These are phyloP conservation scores for Aspergillus fumigatiaffinis DNA, from an alignment of 2,329 filamentous ascomycete species.

Conservation along the genomic window DNA sequence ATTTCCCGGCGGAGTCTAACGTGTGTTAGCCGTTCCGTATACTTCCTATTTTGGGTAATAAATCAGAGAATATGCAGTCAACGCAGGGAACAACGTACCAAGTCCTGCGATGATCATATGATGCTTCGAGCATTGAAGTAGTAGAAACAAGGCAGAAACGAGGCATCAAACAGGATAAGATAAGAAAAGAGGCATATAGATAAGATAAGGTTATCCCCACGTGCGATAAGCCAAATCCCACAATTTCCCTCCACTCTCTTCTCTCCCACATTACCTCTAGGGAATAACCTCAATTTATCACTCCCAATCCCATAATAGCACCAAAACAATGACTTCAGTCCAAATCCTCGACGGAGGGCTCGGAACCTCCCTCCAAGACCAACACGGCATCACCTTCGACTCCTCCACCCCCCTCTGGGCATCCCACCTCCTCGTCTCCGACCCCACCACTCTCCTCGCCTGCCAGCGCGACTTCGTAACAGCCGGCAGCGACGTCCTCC, in stretches of 20 bases:
- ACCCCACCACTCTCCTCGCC: slow-evolving; percentile 48
- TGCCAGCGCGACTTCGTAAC: slow-evolving; percentile 56
- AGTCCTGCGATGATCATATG: background rate
- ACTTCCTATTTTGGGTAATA: background rate
- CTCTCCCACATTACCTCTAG: too few species aligned
- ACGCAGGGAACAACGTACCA: too few species aligned
- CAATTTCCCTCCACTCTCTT: background rate
- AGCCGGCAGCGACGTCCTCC: slow-evolving; percentile 59
- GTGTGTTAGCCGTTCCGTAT: too few species aligned
- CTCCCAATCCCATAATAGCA: background rate
- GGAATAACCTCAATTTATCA: too few species aligned
- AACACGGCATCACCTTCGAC: slow-evolving; percentile 51
- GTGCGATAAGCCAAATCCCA: background rate
- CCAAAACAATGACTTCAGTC: slow-evolving; percentile 28
- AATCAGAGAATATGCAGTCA: background rate
- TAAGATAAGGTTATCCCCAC: background rate
- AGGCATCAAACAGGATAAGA: background rate
- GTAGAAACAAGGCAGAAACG: background rate
- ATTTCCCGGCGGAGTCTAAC: too few species aligned
- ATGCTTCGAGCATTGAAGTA: background rate
- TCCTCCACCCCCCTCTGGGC: slow-evolving; percentile 60
- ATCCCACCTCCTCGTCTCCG: slow-evolving; percentile 59
- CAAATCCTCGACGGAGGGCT: slow-evolving; percentile 62
- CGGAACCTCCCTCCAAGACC: slow-evolving; percentile 61
- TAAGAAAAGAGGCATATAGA: background rate